A percentile compares a stretch with the other conserved stretches of the same genome.
phyloP scores from a whole-genome alignment of 2,329 filamentous ascomycete species.

The Teratosphaeria epicoccoides region DNA sequence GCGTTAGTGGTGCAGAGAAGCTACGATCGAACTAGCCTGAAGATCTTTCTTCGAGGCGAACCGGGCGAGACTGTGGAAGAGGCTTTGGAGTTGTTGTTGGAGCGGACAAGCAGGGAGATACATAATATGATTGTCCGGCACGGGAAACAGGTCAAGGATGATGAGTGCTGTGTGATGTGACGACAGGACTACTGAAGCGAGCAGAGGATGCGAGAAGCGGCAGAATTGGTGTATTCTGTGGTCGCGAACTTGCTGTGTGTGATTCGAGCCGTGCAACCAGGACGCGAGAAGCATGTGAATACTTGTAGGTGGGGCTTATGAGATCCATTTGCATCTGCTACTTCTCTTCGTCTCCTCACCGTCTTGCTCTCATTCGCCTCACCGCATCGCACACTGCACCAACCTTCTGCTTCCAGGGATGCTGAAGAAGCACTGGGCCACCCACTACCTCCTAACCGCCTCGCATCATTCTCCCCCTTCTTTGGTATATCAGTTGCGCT shows the following conservation, averaged over 20 bases:
- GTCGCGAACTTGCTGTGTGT: too few relatives aligned
- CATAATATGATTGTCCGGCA: not conserved
- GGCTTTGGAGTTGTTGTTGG: conserved; percentile 2
- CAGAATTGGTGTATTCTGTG: too few relatives aligned
- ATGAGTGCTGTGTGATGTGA: conserved; percentile 1
- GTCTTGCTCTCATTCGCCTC: not conserved
- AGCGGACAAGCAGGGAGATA: not conserved
- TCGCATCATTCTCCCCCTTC: too few relatives aligned
- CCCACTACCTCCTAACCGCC: too few relatives aligned
- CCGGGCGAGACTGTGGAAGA: conserved; percentile 3
- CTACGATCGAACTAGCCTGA: not conserved
- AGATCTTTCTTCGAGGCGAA: not conserved
- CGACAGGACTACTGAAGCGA: too few relatives aligned
- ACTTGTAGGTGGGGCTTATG: not conserved
- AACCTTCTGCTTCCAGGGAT: too few relatives aligned
- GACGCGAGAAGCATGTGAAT: not conserved
- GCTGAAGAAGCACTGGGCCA: too few relatives aligned
- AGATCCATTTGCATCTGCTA: not conserved
- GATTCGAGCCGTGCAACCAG: too few relatives aligned
- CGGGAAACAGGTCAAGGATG: not conserved
- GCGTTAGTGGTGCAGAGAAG: not conserved
- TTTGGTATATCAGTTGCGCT: too few relatives aligned
- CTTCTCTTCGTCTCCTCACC: not conserved
- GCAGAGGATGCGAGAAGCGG: too few relatives aligned
- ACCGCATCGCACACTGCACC: not conserved